Evolutionary conservation across 345 rosid genomes (phyloP).

Genomic region (Gossypium herbaceum): DNA sequence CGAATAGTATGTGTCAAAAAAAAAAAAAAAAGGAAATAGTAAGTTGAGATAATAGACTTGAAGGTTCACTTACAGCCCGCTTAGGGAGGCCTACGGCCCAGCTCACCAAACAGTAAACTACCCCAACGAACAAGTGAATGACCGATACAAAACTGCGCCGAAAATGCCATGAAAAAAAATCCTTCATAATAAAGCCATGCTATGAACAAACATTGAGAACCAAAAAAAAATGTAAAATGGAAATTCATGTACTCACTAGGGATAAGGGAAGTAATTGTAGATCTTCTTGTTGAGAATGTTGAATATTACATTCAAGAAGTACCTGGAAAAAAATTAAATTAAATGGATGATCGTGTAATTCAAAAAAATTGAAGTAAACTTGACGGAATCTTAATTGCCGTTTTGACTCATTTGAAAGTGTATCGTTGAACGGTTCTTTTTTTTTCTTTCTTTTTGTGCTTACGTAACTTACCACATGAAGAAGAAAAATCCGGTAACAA

Average conservation of each 20-base stretch:
- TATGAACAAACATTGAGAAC: background rate
- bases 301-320: constrained; percentile 92
- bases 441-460: background rate
- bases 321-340: constrained; percentile 33
- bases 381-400: background rate
- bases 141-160: constrained; percentile 82
- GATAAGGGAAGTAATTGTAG: constrained; percentile 94
- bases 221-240: background rate
- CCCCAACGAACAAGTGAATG: constrained; percentile 88
- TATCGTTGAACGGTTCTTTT: background rate
- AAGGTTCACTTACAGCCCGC: constrained; percentile 72
- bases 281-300: constrained; percentile 98
- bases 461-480: constrained; percentile 71
- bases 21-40: background rate
- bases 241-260: constrained; percentile 55
- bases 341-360: constrained; percentile 11
- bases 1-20: too few relatives aligned
- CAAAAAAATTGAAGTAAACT: background rate
- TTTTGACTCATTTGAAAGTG: background rate
- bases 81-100: constrained; percentile 95
- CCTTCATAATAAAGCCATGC: background rate
- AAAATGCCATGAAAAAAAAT: background rate
- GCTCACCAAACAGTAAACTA: constrained; percentile 79
- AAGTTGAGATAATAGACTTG: background rate
- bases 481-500: constrained; percentile 92